Percentiles rank a stretch among this genome's conserved stretches.
phyloP scores from a whole-genome alignment of 352 stramenopile species.

The Phytophthora macrochlamydospora region DNA sequence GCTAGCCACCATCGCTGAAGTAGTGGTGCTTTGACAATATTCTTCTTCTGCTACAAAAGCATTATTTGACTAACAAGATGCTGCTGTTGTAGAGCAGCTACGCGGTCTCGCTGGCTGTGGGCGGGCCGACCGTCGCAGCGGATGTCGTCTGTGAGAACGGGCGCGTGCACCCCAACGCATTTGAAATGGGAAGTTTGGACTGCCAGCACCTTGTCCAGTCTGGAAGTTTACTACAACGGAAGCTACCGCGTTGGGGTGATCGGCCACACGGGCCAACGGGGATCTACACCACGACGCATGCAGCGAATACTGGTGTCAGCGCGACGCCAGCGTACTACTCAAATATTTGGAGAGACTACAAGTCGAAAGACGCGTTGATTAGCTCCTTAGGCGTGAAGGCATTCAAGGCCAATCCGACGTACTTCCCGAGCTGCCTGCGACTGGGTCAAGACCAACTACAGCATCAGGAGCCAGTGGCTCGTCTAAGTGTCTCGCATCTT shows the following conservation, averaged over 20 bases:
- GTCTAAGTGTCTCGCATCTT: conserved; percentile 23
- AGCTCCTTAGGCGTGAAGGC: conserved; percentile 14
- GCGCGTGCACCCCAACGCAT: conserved; percentile 49
- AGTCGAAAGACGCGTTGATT: conserved; percentile 34
- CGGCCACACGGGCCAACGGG: conserved; percentile 40
- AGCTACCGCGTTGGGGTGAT: conserved; percentile 25
- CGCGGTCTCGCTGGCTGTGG: not conserved
- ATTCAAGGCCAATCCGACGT: conserved; percentile 26
- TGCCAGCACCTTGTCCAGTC: conserved; percentile 20
- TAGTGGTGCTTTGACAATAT: conserved; percentile 32
- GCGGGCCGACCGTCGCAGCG: conserved; percentile 10
- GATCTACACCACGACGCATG: conserved; percentile 46
- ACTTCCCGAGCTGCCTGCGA: conserved; percentile 42
- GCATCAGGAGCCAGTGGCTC: conserved; percentile 39
- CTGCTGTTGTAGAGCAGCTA: not conserved
- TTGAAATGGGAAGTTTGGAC: conserved; percentile 55
- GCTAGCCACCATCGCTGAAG: conserved; percentile 47
- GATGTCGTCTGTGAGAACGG: conserved; percentile 26
- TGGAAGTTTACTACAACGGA: conserved; percentile 52
- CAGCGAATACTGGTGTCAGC: conserved; percentile 20
- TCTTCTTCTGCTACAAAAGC: not conserved
- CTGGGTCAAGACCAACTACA: conserved; percentile 49
- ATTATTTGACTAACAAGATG: not conserved
- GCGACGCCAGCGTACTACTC: conserved; percentile 23
- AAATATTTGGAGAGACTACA: conserved; percentile 54